phyloP scores from a whole-genome alignment of 306 rosid species.

The Phaseolus lunatus region DNA sequence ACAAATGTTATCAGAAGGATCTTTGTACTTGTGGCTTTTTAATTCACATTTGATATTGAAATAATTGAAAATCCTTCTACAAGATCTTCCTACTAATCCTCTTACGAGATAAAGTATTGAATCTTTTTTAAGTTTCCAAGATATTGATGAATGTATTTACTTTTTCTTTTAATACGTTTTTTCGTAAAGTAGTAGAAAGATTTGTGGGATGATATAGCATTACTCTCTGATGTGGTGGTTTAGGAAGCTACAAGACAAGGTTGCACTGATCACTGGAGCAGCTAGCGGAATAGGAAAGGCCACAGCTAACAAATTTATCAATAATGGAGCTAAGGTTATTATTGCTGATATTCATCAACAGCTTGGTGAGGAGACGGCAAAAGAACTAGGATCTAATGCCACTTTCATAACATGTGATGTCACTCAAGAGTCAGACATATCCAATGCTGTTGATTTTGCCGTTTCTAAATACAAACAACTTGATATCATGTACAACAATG shows the following conservation, averaged over 20 bases:
- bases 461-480: conserved; percentile 63
- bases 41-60: conserved; percentile 31
- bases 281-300: conserved; percentile 94
- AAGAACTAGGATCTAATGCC: conserved; percentile 76
- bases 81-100: not conserved
- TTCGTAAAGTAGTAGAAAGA: not conserved
- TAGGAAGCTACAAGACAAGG: conserved; percentile 79
- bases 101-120: not conserved
- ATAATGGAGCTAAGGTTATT: conserved; percentile 87
- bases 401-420: conserved; percentile 76
- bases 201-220: not conserved
- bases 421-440: conserved; percentile 71
- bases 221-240: conserved; percentile 32
- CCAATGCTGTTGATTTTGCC: conserved; percentile 80
- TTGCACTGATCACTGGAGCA: conserved; percentile 94
- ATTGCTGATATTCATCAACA: conserved; percentile 77
- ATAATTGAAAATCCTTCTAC: not conserved
- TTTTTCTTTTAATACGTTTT: not conserved
- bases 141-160: not conserved
- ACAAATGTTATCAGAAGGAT: conserved; percentile 16
- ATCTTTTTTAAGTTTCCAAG: not conserved
- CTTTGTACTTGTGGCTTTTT: conserved; percentile 10
- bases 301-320: conserved; percentile 70
- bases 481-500: conserved; percentile 87
- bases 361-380: conserved; percentile 68